phyloP scores from a whole-genome alignment of 2,329 filamentous ascomycete species.

The Alternaria triticimaculans region DNA sequence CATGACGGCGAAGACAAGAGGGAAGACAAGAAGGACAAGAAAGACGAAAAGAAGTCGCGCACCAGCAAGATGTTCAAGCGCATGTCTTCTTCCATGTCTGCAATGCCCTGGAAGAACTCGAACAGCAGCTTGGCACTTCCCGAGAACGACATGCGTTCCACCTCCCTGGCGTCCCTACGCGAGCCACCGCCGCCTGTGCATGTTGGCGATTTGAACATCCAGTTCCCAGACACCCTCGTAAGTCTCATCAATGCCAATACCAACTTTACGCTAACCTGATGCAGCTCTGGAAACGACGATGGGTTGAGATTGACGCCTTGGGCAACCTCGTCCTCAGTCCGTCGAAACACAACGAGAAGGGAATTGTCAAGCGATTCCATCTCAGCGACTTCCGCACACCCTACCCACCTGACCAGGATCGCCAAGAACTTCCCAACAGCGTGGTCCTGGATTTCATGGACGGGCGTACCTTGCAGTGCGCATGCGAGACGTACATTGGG shows the following conservation, averaged over 20 bases:
- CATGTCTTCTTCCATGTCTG: conserved; percentile 67
- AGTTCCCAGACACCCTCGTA: conserved; percentile 89
- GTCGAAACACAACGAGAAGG: conserved; percentile 67
- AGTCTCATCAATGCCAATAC: conserved; percentile 20
- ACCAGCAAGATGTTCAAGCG: conserved; percentile 70
- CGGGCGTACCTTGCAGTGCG: conserved; percentile 68
- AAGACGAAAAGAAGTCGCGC: conserved; percentile 62
- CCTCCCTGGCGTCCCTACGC: conserved; percentile 37
- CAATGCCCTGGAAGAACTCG: conserved; percentile 60
- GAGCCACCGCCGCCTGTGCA: conserved; percentile 66
- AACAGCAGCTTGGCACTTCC: conserved; percentile 47
- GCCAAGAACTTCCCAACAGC: conserved; percentile 91
- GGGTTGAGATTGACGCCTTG: conserved; percentile 81
- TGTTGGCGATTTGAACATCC: conserved; percentile 91
- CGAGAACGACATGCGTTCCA: conserved; percentile 45
- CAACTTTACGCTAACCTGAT: conserved; percentile 7
- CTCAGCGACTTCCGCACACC: conserved; percentile 82
- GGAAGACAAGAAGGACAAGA: conserved; percentile 56
- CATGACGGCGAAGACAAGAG: conserved; percentile 49
- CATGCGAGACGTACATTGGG: conserved; percentile 49
- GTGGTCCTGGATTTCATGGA: conserved; percentile 69
- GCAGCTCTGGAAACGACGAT: conserved; percentile 89
- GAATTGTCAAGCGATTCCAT: conserved; percentile 79
- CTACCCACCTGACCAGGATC: conserved; percentile 84
- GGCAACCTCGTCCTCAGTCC: conserved; percentile 83